These are phyloP conservation scores for Silene noctiflora DNA, from an alignment of 179 eudicot species.

Conservation along the genomic window DNA sequence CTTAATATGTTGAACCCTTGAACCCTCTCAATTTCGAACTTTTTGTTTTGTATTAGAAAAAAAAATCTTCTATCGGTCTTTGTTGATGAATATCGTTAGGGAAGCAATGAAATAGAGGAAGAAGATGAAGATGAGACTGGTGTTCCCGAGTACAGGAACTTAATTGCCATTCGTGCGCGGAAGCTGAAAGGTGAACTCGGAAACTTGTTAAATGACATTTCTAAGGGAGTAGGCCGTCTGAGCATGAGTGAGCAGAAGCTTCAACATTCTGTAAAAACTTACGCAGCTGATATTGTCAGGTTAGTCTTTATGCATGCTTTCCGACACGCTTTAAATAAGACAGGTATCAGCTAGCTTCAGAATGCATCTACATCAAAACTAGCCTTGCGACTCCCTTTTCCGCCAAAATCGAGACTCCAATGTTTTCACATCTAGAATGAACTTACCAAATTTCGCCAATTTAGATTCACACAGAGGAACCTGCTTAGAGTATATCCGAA, in stretches of 20 bases:
- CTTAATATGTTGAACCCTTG: not conserved
- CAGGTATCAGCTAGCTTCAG: no score
- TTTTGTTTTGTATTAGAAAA: not conserved
- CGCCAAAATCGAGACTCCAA: no score
- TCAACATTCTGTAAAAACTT: slow-evolving; percentile 27
- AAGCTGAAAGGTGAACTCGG: slow-evolving; percentile 37
- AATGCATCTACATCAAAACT: not conserved
- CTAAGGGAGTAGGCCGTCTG: slow-evolving; percentile 38
- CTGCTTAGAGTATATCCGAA: slow-evolving; percentile 75
- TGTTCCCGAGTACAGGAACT: slow-evolving; percentile 35
- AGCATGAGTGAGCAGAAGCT: slow-evolving; percentile 56
- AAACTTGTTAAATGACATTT: slow-evolving; percentile 26
- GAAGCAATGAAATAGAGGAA: slow-evolving; percentile 20
- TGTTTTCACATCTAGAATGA: not conserved
- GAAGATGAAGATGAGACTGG: slow-evolving; percentile 27
- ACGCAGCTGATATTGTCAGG: slow-evolving; percentile 50
- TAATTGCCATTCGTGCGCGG: slow-evolving; percentile 57
- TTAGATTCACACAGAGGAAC: slow-evolving; percentile 73
- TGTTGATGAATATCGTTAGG: not conserved
- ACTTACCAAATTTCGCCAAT: not conserved
- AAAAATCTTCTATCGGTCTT: not conserved
- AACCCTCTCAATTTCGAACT: not conserved
- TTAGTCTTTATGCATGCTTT: slow-evolving; percentile 16
- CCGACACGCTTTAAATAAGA: not conserved
- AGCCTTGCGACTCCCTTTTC: no score